Evolutionary conservation across 2,329 filamentous ascomycete genomes (phyloP).

Genomic region (Calonectria pseudoreteaudii): DNA sequence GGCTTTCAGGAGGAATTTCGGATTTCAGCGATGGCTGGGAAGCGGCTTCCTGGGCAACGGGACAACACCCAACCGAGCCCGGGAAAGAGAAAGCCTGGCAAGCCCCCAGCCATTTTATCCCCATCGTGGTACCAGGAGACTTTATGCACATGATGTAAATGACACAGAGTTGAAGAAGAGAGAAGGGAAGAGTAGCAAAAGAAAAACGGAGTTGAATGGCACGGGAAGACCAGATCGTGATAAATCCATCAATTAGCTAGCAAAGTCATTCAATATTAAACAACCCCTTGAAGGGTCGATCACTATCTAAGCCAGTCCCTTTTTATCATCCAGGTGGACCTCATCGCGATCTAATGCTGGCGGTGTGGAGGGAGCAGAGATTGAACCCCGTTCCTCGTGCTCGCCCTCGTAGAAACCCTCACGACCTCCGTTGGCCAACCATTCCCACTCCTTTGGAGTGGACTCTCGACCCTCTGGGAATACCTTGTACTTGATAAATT

Average conservation of each 20-base stretch:
- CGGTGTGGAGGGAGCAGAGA: background rate
- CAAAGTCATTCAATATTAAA: background rate
- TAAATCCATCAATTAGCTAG: background rate
- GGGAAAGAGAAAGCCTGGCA: background rate
- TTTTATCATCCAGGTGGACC: background rate
- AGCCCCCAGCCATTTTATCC: slow-evolving; percentile 9
- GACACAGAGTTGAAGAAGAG: background rate
- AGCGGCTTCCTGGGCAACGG: background rate
- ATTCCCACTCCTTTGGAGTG: slow-evolving; percentile 32
- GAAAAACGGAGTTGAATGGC: background rate
- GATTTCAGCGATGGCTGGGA: background rate
- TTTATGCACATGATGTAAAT: slow-evolving; percentile 15
- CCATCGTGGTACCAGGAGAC: background rate
- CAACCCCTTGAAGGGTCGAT: background rate
- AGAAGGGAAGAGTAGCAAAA: background rate
- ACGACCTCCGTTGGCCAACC: slow-evolving; percentile 39
- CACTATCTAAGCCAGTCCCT: background rate
- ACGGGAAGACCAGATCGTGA: background rate
- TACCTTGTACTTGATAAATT: slow-evolving; percentile 36
- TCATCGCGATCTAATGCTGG: slow-evolving; percentile 1
- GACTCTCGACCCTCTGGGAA: slow-evolving; percentile 37
- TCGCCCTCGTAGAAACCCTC: slow-evolving; percentile 43
- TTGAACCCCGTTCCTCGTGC: slow-evolving; percentile 36
- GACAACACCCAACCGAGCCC: background rate
- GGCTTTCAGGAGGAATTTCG: background rate